Evolutionary conservation across 805 yeast species (phyloP).

Genomic region (Pichia kluyveri): DNA sequence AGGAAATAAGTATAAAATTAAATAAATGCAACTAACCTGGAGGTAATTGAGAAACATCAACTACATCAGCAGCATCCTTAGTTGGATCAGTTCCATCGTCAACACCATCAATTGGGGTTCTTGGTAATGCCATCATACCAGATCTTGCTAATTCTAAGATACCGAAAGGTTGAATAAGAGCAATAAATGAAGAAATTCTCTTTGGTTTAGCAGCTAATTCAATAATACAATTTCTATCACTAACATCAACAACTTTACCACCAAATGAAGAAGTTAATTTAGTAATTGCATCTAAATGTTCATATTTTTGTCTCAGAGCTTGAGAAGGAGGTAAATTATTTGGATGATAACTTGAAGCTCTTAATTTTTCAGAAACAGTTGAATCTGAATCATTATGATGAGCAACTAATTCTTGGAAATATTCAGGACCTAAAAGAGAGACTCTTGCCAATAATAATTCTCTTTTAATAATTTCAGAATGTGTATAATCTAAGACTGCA

Average conservation of each 20-base stretch:
- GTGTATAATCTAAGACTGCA: constrained; percentile 91
- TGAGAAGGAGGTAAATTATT: constrained; percentile 83
- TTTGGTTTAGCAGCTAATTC: constrained; percentile 93
- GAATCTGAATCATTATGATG: constrained; percentile 56
- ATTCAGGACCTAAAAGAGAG: constrained; percentile 94
- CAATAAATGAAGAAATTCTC: constrained; percentile 77
- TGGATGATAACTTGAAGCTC: constrained; percentile 63
- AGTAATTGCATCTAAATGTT: constrained; percentile 77
- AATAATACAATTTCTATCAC: constrained; percentile 88
- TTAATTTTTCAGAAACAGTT: constrained; percentile 33
- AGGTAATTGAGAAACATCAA: constrained; percentile 85
- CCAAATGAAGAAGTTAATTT: constrained; percentile 81
- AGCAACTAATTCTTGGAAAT: constrained; percentile 87
- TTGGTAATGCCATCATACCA: constrained; percentile 97
- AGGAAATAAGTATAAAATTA: not conserved
- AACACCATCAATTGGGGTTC: constrained; percentile 71
- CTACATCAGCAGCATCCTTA: constrained; percentile 57
- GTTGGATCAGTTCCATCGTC: constrained; percentile 42
- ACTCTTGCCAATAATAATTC: constrained; percentile 89
- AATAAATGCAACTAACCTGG: constrained; percentile 57
- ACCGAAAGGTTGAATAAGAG: constrained; percentile 91
- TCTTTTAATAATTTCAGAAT: constrained; percentile 82
- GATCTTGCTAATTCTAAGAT: constrained; percentile 92
- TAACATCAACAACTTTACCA: constrained; percentile 84
- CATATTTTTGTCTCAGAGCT: constrained; percentile 88